Evolutionary conservation across 2,329 filamentous ascomycete species (phyloP).

Genomic region (Xylaria sp.): DNA sequence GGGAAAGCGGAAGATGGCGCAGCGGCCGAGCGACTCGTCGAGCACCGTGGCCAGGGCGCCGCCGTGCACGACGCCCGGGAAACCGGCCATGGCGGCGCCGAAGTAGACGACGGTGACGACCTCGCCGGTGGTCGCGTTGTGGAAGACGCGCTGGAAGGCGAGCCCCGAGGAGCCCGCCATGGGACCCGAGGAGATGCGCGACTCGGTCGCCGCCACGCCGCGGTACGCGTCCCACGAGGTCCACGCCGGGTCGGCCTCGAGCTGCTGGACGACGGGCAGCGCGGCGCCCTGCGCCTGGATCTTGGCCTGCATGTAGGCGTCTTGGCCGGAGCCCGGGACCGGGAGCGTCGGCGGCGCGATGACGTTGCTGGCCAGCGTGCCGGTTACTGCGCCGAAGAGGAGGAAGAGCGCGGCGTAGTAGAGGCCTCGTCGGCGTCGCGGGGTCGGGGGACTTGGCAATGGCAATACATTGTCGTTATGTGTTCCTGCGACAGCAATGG

Average conservation of each 20-base stretch:
- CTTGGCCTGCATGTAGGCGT: conserved; percentile 54
- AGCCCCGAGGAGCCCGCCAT: conserved; percentile 57
- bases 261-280: conserved; percentile 60
- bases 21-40: conserved; percentile 75
- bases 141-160: conserved; percentile 71
- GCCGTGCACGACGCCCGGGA: conserved; percentile 78
- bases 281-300: conserved; percentile 57
- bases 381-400: conserved; percentile 54
- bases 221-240: conserved; percentile 56
- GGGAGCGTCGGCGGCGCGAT: conserved; percentile 58
- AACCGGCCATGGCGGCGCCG: conserved; percentile 72
- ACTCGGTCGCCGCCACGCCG: conserved; percentile 19
- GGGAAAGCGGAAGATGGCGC: conserved; percentile 62
- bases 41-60: conserved; percentile 75
- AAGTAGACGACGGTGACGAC: conserved; percentile 74
- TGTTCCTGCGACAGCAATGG: conserved; percentile 1
- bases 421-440: conserved; percentile 45
- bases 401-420: conserved; percentile 53
- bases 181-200: conserved; percentile 55
- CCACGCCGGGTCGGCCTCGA: conserved; percentile 58
- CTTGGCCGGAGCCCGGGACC: conserved; percentile 53
- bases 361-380: conserved; percentile 54
- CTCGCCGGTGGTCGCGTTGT: conserved; percentile 67
- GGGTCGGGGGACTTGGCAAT: conserved; percentile 35
- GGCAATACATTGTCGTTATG: neutral